Evolutionary conservation across 2,329 filamentous ascomycete species (phyloP), one percentile per base, ranked within the genome.

Genomic region (Lizonia empirigonia): DNA sequence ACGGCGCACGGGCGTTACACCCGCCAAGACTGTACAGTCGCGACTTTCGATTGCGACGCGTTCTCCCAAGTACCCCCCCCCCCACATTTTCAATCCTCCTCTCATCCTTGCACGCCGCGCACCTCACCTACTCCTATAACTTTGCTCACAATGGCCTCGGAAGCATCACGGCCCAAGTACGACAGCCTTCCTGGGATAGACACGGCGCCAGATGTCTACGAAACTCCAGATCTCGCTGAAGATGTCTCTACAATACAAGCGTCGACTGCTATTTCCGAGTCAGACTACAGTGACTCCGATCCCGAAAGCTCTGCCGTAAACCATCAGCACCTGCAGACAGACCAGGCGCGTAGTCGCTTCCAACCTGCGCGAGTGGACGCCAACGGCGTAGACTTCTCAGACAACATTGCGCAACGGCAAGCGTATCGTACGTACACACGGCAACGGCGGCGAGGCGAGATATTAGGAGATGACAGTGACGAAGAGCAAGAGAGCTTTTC

Each of bases 131-230:
- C n/a, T n/a, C n/a, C n/a, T n/a, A n/a, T n/a, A n/a, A n/a, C n/a
- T n/a, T n/a, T n/a, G n/a, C n/a, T 19, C 35, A 60, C 22, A 47
- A 72, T 72, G 70, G 50, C 67, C 15, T 39, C 44, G 7, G 70
- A 71, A 62, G 60, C 58, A 20, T 56, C 63, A 20, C 65, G 68
- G 52, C 68, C 66, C 3, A 72, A 72, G 44, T 72, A 70, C 40
- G 68, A 71, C 50, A 95, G 89, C 45, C 66, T 72, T n/a, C 70
- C 70, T 8, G 70, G 70, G 50, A 73, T 72, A 49, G 92, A 97
- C 76, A 89, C 88, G 46, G 91, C 92, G 22, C 92, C 92, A 60
- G 94, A 97, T 69, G 90, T 96, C 66, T 97, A 97, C 79, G 93
- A 97, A 76, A 97, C 94, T 13, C 92, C 93, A 60, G 92, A 96